These are phyloP conservation scores for Ceratocystis cacaofunesta DNA, from an alignment of 2,329 filamentous ascomycete genomes.

Conservation along the genomic window DNA sequence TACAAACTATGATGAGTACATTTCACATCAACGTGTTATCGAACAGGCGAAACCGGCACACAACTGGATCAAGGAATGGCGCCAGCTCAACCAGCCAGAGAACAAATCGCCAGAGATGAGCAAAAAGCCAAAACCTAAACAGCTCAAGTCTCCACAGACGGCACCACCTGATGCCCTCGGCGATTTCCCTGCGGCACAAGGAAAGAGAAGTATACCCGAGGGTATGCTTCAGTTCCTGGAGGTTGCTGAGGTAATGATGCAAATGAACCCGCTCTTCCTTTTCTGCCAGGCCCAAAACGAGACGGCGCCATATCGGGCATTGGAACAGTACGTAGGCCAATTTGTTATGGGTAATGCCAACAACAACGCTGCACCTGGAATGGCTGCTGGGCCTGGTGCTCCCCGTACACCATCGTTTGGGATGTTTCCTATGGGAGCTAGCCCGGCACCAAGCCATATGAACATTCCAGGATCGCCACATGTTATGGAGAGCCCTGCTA, in stretches of 20 bases:
- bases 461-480: constrained; percentile 47
- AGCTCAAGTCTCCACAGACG: constrained; percentile 43
- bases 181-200: constrained; percentile 42
- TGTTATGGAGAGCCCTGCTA: constrained; percentile 42
- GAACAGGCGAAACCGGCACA: constrained; percentile 47
- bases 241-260: constrained; percentile 51
- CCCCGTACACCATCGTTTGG: constrained; percentile 40
- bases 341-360: constrained; percentile 34
- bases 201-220: constrained; percentile 42
- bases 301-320: constrained; percentile 41
- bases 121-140: constrained; percentile 47
- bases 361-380: constrained; percentile 28
- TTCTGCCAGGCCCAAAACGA: constrained; percentile 41
- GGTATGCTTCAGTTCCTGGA: constrained; percentile 51
- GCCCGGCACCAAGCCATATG: constrained; percentile 44
- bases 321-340: constrained; percentile 44
- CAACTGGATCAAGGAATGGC: constrained; percentile 52
- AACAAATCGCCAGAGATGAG: constrained; percentile 51
- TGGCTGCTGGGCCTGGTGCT: constrained; percentile 16
- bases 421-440: constrained; percentile 44
- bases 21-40: constrained; percentile 53
- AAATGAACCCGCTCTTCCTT: constrained; percentile 49
- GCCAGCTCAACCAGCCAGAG: constrained; percentile 36
- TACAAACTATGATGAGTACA: constrained; percentile 63
- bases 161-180: constrained; percentile 43